Conservation (phyloP, 176 grass and related monocot genomes). For the Carex myosuroides region DNA sequence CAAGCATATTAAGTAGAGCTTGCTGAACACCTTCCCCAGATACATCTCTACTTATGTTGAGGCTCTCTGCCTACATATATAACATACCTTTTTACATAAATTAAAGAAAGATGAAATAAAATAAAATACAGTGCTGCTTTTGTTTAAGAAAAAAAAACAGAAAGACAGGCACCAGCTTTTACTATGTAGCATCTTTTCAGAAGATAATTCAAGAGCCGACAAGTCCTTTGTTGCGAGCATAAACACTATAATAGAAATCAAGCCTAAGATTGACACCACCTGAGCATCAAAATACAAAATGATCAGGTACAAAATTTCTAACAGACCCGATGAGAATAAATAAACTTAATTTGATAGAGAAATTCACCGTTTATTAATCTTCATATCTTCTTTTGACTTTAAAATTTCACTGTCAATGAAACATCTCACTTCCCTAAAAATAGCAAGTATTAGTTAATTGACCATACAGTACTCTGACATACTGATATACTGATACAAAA, state of each 20-base stretch:
- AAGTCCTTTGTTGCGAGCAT: conserved; percentile 91
- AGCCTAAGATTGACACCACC: conserved; percentile 65
- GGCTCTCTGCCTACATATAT: conserved; percentile 79
- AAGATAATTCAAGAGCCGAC: conserved; percentile 65
- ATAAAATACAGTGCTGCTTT: background rate
- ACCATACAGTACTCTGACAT: conserved; percentile 14
- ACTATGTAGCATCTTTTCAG: background rate
- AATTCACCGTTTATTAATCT: conserved; percentile 20
- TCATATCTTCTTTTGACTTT: conserved; percentile 40
- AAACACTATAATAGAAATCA: conserved; percentile 55
- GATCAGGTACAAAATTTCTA: background rate
- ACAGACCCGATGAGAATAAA: background rate
- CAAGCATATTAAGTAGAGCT: conserved; percentile 94
- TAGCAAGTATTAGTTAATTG: conserved; percentile 18
- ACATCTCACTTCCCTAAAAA: conserved; percentile 54
- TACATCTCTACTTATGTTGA: conserved; percentile 97
- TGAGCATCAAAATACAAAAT: conserved; percentile 26
- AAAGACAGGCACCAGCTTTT: conserved; percentile 21
- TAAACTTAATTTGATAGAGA: conserved; percentile 6
- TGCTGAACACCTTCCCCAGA: conserved; percentile 99
- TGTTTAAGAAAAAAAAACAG: conserved; percentile 10
- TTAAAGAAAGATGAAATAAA: background rate
- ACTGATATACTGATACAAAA: conserved; percentile 5
- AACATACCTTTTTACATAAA: conserved; percentile 20
- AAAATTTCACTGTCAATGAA: conserved; percentile 57